These are phyloP conservation scores for Camellia sinensis DNA, from an alignment of 148 eudicot genomes.

Conservation along the genomic window DNA sequence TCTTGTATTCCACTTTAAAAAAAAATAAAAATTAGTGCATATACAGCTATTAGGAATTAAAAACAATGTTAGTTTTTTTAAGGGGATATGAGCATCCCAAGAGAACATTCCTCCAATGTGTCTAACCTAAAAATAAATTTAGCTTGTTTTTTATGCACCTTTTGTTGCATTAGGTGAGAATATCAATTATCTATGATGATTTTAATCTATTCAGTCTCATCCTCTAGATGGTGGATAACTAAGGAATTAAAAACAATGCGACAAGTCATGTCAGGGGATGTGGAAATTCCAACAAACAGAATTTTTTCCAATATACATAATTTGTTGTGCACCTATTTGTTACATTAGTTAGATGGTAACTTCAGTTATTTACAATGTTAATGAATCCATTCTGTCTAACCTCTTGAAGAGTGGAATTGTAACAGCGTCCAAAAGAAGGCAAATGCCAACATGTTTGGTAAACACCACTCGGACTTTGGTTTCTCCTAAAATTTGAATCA, in stretches of 20 bases:
- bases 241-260: not conserved
- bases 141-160: not conserved
- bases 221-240: not conserved
- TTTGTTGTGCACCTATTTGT: not conserved
- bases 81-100: not conserved
- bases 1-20: not conserved
- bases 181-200: not conserved
- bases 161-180: not conserved
- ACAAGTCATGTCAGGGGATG: not conserved
- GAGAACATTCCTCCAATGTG: not conserved
- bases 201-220: not conserved
- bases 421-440: too few species aligned
- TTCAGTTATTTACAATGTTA: too few species aligned
- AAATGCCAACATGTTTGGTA: not conserved
- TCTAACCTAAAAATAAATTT: not conserved
- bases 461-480: not conserved
- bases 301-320: not conserved
- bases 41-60: too few species aligned
- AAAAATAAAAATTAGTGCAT: too few species aligned
- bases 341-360: too few species aligned
- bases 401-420: too few species aligned
- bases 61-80: too few species aligned
- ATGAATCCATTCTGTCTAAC: too few species aligned
- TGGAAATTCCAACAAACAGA: not conserved
- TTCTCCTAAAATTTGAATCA: not conserved